A percentile compares a stretch with the other conserved stretches of the same genome.
Conservation (phyloP, 1,139 yeast genomes). For the Taphrina pruni region DNA sequence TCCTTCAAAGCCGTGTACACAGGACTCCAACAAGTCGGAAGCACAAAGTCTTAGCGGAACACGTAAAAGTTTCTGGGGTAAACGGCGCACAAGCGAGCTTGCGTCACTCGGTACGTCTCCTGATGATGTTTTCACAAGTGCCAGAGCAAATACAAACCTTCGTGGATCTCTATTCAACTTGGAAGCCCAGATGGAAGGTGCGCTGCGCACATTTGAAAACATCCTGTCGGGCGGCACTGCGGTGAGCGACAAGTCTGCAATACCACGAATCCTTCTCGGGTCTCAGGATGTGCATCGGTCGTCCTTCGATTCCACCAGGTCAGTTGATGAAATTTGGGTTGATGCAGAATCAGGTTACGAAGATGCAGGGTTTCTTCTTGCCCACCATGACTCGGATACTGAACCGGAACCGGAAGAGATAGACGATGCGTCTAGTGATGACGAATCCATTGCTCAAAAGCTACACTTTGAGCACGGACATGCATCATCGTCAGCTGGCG, state of each 20-base stretch:
- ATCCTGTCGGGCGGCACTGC: neutral
- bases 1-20: neutral
- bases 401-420: neutral
- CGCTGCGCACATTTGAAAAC: neutral
- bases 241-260: neutral
- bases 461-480: neutral
- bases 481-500: neutral
- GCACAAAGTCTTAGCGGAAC: neutral
- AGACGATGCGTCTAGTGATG: conserved; percentile 27
- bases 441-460: conserved; percentile 14
- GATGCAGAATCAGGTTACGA: conserved; percentile 22
- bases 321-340: conserved; percentile 29
- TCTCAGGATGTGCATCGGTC: conserved; percentile 8
- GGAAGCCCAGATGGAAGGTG: conserved; percentile 6
- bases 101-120: conserved; percentile 1
- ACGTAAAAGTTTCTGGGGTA: conserved; percentile 18
- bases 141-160: neutral
- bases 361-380: conserved; percentile 28
- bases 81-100: conserved; percentile 20
- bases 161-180: conserved; percentile 9
- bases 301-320: conserved; percentile 25
- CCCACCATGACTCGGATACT: conserved; percentile 32
- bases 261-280: conserved; percentile 3
- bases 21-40: neutral
- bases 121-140: conserved; percentile 1